A percentile compares a stretch with the other conserved stretches of the same genome.
These are phyloP conservation scores for Fusarium armeniacum DNA, from an alignment of 2,329 filamentous ascomycete genomes.

Conservation along the genomic window DNA sequence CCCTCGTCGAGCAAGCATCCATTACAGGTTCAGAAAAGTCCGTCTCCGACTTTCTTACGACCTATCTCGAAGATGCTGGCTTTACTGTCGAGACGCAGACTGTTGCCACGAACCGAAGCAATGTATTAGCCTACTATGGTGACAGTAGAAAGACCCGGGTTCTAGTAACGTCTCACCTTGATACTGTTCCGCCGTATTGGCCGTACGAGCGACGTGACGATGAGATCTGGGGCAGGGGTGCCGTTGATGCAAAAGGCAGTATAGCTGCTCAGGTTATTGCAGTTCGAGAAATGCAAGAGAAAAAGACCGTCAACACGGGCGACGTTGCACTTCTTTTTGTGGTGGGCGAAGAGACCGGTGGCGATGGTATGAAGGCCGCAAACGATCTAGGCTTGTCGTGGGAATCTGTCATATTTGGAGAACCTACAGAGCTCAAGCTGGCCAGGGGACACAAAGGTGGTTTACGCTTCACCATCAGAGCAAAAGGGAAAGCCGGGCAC, in stretches of 20 bases:
- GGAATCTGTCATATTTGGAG: constrained; percentile 19
- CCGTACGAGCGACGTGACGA: constrained; percentile 12
- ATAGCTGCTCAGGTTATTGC: constrained; percentile 5
- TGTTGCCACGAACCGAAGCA: neutral
- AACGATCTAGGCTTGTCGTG: constrained; percentile 10
- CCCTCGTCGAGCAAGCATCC: neutral
- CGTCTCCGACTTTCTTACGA: constrained; percentile 1
- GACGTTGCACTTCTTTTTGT: constrained; percentile 16
- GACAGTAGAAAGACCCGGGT: neutral
- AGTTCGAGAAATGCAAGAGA: neutral
- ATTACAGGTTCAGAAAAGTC: constrained; percentile 11
- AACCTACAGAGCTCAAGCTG: constrained; percentile 19
- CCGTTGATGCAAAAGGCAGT: constrained; percentile 15
- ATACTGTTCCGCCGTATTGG: constrained; percentile 20
- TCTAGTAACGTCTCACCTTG: constrained; percentile 16
- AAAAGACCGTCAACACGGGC: fast-evolving
- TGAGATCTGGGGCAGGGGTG: constrained; percentile 21
- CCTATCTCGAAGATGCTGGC: neutral
- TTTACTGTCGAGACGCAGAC: neutral
- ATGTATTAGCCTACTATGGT: constrained; percentile 12
- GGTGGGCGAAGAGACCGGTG: neutral
- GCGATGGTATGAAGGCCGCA: neutral
- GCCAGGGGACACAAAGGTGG: constrained; percentile 12
- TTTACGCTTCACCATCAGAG: neutral
- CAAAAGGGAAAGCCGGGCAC: constrained; percentile 5